Conservation (phyloP, 176 grass and related monocot species). For the Phoenix dactylifera region DNA sequence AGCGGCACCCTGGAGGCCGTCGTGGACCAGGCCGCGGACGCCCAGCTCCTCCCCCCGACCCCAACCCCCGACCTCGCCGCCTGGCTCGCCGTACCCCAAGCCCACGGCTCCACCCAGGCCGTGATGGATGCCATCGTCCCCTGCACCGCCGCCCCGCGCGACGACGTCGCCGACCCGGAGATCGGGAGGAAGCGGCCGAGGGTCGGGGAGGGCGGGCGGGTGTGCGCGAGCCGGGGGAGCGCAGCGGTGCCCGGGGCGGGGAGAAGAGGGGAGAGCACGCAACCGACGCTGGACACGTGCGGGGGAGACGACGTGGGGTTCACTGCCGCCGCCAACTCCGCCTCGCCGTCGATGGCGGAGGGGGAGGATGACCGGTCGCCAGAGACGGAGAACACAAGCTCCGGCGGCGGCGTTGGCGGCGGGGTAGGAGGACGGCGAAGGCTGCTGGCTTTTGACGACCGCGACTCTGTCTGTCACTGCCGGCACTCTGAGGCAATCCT, state of each 20-base stretch:
- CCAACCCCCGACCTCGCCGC: neutral
- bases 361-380: constrained; percentile 42
- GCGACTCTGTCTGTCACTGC: constrained; percentile 53
- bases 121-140: constrained; percentile 54
- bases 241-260: constrained; percentile 10
- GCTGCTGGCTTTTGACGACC: neutral
- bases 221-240: constrained; percentile 77
- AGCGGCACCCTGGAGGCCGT: constrained; percentile 72
- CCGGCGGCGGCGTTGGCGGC: constrained; percentile 24
- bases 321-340: constrained; percentile 55
- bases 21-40: constrained; percentile 53
- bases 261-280: constrained; percentile 29
- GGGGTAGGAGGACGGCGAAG: too few relatives aligned
- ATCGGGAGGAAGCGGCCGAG: constrained; percentile 33
- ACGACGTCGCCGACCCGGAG: neutral
- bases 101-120: neutral
- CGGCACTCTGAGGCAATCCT: constrained; percentile 47
- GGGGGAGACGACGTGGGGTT: constrained; percentile 17
- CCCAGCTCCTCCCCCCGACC: constrained; percentile 15
- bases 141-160: constrained; percentile 14
- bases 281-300: constrained; percentile 39
- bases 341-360: constrained; percentile 24
- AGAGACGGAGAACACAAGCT: constrained; percentile 63
- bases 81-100: neutral
- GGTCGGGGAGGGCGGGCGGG: constrained; percentile 25